phyloP scores from a whole-genome alignment of 2,329 filamentous ascomycete species.

The Laburnicola sp. region DNA sequence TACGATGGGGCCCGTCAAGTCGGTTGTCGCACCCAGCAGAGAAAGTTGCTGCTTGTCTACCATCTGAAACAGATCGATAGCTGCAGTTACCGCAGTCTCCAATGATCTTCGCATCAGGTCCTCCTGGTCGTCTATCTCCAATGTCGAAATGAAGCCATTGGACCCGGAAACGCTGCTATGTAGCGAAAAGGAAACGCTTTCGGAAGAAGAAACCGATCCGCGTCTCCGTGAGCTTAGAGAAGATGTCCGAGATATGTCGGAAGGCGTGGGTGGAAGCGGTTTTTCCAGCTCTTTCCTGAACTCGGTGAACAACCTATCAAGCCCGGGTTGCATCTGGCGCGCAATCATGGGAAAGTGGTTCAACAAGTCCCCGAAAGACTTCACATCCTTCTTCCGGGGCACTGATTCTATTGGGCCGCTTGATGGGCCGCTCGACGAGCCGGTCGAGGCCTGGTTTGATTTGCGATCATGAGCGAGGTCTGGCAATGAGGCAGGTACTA shows the following conservation, averaged over 20 bases:
- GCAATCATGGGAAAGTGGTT: slow-evolving; percentile 95
- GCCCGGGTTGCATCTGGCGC: slow-evolving; percentile 88
- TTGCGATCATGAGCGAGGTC: slow-evolving; percentile 23
- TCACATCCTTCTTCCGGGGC: slow-evolving; percentile 84
- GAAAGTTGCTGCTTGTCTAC: slow-evolving; percentile 96
- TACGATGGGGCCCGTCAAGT: slow-evolving; percentile 87
- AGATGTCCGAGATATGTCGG: slow-evolving; percentile 42
- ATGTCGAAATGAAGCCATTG: slow-evolving; percentile 44
- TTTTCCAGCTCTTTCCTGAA: slow-evolving; percentile 85
- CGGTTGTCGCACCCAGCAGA: slow-evolving; percentile 86
- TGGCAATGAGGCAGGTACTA: slow-evolving; percentile 61
- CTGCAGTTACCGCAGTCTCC: slow-evolving; percentile 88
- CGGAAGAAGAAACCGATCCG: slow-evolving; percentile 41
- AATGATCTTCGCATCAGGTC: slow-evolving; percentile 84
- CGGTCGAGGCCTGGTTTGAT: slow-evolving; percentile 10
- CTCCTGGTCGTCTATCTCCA: slow-evolving; percentile 85
- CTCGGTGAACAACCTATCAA: slow-evolving; percentile 87
- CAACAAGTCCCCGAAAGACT: slow-evolving; percentile 84
- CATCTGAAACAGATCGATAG: slow-evolving; percentile 92
- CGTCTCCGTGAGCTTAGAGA: slow-evolving; percentile 40
- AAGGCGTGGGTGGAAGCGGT: slow-evolving; percentile 74
- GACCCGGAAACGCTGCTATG: slow-evolving; percentile 44
- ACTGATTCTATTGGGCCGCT: slow-evolving; percentile 45
- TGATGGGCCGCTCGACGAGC: slow-evolving; percentile 16
- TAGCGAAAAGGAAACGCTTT: slow-evolving; percentile 41